Evolutionary conservation across 1,139 yeast species (phyloP).

Genomic region (Tardiomyces digboiensis): DNA sequence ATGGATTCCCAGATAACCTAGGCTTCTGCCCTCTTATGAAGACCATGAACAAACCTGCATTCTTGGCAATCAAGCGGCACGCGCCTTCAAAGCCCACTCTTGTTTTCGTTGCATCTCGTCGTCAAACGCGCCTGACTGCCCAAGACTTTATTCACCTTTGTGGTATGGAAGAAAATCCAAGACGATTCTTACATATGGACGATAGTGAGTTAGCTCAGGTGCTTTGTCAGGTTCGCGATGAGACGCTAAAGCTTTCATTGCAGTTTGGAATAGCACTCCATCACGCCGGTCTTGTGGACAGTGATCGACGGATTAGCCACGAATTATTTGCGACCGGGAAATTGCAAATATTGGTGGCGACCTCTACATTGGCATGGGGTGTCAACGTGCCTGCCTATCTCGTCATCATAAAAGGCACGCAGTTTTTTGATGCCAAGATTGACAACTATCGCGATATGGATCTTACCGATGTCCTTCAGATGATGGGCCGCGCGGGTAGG

Average conservation of each 20-base stretch:
- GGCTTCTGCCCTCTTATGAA: conserved; percentile 97
- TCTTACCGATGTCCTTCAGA: conserved; percentile 80
- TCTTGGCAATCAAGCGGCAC: conserved; percentile 92
- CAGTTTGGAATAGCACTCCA: conserved; percentile 97
- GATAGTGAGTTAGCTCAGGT: conserved; percentile 67
- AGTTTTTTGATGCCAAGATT: conserved; percentile 72
- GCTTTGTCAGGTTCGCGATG: conserved; percentile 69
- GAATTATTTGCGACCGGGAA: conserved; percentile 75
- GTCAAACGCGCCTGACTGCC: conserved; percentile 95
- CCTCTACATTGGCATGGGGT: conserved; percentile 97
- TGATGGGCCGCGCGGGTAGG: conserved; percentile 96
- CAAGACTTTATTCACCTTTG: conserved; percentile 86
- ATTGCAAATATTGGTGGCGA: conserved; percentile 85
- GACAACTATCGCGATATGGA: conserved; percentile 84
- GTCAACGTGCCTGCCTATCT: conserved; percentile 93
- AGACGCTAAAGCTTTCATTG: conserved; percentile 69
- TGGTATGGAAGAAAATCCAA: conserved; percentile 90
- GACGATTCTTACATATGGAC: conserved; percentile 70
- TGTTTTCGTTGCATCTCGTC: conserved; percentile 92
- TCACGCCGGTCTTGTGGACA: conserved; percentile 94
- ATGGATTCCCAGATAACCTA: conserved; percentile 91
- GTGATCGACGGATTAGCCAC: conserved; percentile 84
- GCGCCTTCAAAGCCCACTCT: conserved; percentile 90
- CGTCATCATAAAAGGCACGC: conserved; percentile 91
- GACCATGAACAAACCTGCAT: conserved; percentile 97